Conservation (phyloP, 306 rosid genomes). For the Vigna hirtella region DNA sequence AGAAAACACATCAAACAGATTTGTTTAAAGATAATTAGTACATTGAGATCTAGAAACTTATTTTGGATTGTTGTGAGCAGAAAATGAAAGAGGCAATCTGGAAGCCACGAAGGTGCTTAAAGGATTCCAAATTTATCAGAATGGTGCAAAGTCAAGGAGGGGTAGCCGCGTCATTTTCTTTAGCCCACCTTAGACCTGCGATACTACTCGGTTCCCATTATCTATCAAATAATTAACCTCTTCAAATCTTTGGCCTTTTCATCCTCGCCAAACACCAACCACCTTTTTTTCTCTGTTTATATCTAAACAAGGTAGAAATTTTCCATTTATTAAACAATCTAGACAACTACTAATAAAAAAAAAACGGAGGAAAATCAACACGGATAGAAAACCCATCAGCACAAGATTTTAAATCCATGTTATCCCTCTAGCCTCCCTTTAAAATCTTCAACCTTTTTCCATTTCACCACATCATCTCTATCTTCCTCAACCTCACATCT, state of each 20-base stretch:
- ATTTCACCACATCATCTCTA: conserved; percentile 16
- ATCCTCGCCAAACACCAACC: conserved; percentile 45
- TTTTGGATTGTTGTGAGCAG: neutral
- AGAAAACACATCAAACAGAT: neutral
- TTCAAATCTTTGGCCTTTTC: conserved; percentile 28
- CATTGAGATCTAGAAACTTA: too few relatives aligned
- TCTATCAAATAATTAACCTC: neutral
- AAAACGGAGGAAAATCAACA: conserved; percentile 41
- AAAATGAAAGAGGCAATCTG: conserved; percentile 30
- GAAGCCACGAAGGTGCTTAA: conserved; percentile 33
- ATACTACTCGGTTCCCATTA: conserved; percentile 47
- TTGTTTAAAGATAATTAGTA: neutral
- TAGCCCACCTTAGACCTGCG: conserved; percentile 50
- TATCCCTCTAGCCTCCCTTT: conserved; percentile 27
- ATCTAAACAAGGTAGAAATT: neutral
- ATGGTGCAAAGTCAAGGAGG: conserved; percentile 57
- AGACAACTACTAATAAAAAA: conserved; percentile 29
- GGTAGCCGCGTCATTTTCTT: conserved; percentile 54
- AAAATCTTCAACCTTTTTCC: conserved; percentile 34
- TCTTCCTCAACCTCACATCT: neutral
- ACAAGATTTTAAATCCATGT: conserved; percentile 44
- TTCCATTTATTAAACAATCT: conserved; percentile 35
- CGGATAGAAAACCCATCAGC: conserved; percentile 40
- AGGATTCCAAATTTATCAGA: neutral
- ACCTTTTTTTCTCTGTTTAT: conserved; percentile 26